Evolutionary conservation across 345 rosid genomes (phyloP), one percentile per base, ranked within the genome.

Genomic region (Murraya koenigii): DNA sequence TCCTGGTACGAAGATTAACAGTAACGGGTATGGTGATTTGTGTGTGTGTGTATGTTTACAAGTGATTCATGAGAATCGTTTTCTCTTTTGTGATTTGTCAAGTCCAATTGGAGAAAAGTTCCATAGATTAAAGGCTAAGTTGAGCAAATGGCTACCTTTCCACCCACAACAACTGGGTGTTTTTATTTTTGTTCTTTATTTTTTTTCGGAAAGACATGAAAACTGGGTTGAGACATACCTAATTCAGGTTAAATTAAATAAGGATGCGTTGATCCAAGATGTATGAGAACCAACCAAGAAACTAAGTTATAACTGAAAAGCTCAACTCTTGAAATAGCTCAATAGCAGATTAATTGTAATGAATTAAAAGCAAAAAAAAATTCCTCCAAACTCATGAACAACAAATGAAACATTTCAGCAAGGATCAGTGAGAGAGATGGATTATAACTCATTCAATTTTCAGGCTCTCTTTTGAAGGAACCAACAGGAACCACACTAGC

Each of bases 391-490:
- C 28, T 62, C 56, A 44, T 35, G n/a, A 64, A 33, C 25, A 41
- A 66, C 47, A 68, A 60, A 69, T 35, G 58, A 33, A 66, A 69
- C 52, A 66, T 28, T 19, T n/a, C 22, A 77, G 63, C 38, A 13
- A 62, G 19, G 63, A 35, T 66, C 36, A 30, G 33, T 25, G 8
- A 26, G 67, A 39, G 70, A 17, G 33, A 30, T 36, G 36, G 44
- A 68, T 67, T 39, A 71, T 74, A 90, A 90, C 89, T 79, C 60
- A 69, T 77, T 92, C 86, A 90, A 78, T 87, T 94, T 76, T 88
- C 90, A 75, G 89, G 79, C 84, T 88, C 90, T 77, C 88, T 76
- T 81, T 85, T 81, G 80, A 87, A 93, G 26, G 91, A 82, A 83
- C 90, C 93, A 80, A 77, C 82, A 38, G 91, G 95, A 79, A 88